A percentile compares a stretch with the other conserved stretches of the same genome.
These are phyloP conservation scores for Penicillium coffeae DNA, from an alignment of 495 filamentous ascomycete genomes.

Conservation along the genomic window DNA sequence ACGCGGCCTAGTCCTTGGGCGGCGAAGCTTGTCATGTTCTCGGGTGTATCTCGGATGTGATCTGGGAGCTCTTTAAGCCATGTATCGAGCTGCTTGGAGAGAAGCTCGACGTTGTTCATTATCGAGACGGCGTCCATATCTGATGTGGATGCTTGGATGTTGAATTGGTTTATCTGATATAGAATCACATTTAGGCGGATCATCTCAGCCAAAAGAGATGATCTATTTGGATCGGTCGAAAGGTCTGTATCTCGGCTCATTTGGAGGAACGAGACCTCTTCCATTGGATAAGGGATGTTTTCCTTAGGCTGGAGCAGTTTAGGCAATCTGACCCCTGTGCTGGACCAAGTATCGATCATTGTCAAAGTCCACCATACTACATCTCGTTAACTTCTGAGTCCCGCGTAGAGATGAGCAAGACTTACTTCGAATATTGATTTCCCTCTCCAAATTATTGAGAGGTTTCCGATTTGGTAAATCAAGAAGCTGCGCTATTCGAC, in stretches of 20 bases:
- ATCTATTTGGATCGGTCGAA: background rate
- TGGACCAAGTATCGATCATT: conserved; percentile 44
- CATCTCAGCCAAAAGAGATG: conserved; percentile 32
- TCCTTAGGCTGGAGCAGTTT: conserved; percentile 19
- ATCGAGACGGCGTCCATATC: conserved; percentile 7
- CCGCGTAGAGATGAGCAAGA: background rate
- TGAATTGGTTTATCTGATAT: conserved; percentile 31
- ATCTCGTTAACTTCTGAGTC: background rate
- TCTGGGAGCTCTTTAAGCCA: conserved; percentile 27
- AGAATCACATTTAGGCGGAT: conserved; percentile 31
- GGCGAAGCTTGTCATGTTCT: conserved; percentile 24
- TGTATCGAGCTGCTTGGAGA: conserved; percentile 23
- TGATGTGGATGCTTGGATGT: conserved; percentile 19
- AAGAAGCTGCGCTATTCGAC: conserved; percentile 20
- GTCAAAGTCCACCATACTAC: conserved; percentile 39
- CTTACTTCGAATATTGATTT: conserved; percentile 27
- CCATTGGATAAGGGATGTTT: conserved; percentile 24
- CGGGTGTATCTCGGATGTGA: conserved; percentile 26
- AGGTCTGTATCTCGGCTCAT: conserved; percentile 1
- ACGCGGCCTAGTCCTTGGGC: conserved; percentile 33
- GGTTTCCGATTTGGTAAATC: conserved; percentile 15
- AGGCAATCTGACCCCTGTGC: conserved; percentile 32
- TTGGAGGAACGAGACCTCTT: conserved; percentile 22
- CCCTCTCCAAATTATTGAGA: conserved; percentile 9
- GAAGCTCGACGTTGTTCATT: conserved; percentile 12